Evolutionary conservation across 169 alveolate genomes (phyloP).

Genomic region (Plasmodium adleri): DNA sequence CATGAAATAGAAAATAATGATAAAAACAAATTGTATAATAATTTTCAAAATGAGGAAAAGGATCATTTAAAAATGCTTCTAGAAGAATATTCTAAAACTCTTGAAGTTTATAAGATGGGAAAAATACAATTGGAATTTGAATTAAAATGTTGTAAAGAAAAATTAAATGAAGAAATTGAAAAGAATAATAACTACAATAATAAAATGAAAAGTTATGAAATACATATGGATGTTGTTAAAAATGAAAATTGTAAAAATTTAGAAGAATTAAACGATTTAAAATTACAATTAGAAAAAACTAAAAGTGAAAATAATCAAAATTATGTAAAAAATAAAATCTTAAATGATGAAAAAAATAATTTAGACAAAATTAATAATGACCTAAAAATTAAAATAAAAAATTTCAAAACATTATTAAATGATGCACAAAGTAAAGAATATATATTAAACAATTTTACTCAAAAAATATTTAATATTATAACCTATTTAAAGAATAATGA

Average conservation of each 20-base stretch:
- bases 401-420: slow-evolving; percentile 7
- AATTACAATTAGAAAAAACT: slow-evolving; percentile 18
- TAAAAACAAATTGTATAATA: neutral
- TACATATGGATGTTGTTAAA: slow-evolving; percentile 15
- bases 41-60: neutral
- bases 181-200: slow-evolving; percentile 19
- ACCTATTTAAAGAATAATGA: slow-evolving; percentile 20
- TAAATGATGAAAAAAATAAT: slow-evolving; percentile 32
- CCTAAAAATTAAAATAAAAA: slow-evolving; percentile 21
- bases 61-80: slow-evolving; percentile 11
- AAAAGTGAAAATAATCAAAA: slow-evolving; percentile 3
- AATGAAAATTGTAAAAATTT: slow-evolving; percentile 20
- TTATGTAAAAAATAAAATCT: slow-evolving; percentile 23
- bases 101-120: slow-evolving; percentile 5
- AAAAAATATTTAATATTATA: slow-evolving; percentile 20
- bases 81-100: slow-evolving; percentile 6
- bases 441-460: slow-evolving; percentile 14
- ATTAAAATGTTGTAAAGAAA: slow-evolving; percentile 25
- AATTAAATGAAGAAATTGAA: slow-evolving; percentile 52
- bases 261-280: slow-evolving; percentile 43
- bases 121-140: slow-evolving; percentile 11
- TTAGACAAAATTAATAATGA: slow-evolving; percentile 16
- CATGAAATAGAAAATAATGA: neutral
- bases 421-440: slow-evolving; percentile 17
- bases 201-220: slow-evolving; percentile 30